Percentiles rank a stretch among this genome's conserved stretches.
Conservation (phyloP, 108 stramenopile species). For the Cafeteria roenbergensis region DNA sequence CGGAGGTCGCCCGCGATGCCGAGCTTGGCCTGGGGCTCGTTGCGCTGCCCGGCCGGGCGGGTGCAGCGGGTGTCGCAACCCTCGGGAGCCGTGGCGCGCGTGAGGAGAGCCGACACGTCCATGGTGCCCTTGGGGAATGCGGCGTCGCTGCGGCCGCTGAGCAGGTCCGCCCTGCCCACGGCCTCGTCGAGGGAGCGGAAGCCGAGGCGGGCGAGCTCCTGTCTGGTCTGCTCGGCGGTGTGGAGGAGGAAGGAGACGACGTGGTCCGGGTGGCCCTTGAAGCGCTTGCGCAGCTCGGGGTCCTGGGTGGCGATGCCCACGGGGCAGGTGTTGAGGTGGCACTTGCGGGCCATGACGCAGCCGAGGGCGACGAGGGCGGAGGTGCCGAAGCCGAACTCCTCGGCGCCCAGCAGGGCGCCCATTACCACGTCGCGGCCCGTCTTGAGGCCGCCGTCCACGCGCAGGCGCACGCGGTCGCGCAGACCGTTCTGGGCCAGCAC, state of each 20-base stretch:
- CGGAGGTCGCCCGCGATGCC: conserved; percentile 15
- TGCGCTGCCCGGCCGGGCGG: not conserved
- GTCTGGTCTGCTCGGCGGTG: conserved; percentile 81
- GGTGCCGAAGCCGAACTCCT: conserved; percentile 82
- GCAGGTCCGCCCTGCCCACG: conserved; percentile 80
- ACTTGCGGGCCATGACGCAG: conserved; percentile 92
- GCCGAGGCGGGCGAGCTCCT: conserved; percentile 82
- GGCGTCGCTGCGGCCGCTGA: too few relatives aligned
- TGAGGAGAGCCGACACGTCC: conserved; percentile 75
- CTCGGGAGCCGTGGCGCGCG: conserved; percentile 75
- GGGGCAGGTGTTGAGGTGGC: conserved; percentile 89
- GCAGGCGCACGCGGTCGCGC: conserved; percentile 70
- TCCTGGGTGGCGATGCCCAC: conserved; percentile 93
- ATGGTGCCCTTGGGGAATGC: conserved; percentile 37
- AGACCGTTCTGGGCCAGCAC: conserved; percentile 76
- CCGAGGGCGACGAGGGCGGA: conserved; percentile 82
- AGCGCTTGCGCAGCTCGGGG: conserved; percentile 77
- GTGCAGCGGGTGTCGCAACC: conserved; percentile 20
- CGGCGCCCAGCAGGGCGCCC: conserved; percentile 72
- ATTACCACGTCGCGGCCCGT: conserved; percentile 83
- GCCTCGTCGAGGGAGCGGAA: conserved; percentile 82
- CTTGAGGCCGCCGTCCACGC: conserved; percentile 82
- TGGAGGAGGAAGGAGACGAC: conserved; percentile 90
- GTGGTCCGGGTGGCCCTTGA: conserved; percentile 86
- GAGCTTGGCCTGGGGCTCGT: not conserved